These are phyloP conservation scores for Musa itinerans DNA, from an alignment of 176 grass and related monocot genomes.

Conservation along the genomic window DNA sequence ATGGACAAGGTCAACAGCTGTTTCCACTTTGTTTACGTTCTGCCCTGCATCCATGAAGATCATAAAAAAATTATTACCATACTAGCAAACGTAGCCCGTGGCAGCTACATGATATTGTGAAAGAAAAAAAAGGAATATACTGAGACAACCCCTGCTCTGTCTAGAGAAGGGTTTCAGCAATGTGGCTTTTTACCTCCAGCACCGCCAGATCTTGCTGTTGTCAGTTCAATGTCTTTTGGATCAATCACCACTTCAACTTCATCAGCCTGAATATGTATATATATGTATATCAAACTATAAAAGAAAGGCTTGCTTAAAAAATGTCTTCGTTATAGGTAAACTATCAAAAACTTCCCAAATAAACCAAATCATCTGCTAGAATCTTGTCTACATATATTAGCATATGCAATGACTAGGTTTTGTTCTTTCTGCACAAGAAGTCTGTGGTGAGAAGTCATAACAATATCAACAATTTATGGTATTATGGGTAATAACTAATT, in stretches of 20 bases:
- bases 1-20: constrained; percentile 88
- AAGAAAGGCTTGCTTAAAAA: constrained; percentile 1
- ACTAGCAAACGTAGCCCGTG: background rate
- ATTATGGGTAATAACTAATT: background rate
- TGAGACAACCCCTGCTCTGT: background rate
- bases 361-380: background rate
- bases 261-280: constrained; percentile 47
- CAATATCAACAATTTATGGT: background rate
- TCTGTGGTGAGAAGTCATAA: no score
- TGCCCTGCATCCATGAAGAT: constrained; percentile 52
- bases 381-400: background rate
- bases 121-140: background rate
- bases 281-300: background rate
- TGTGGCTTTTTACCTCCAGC: constrained; percentile 60
- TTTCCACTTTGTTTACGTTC: constrained; percentile 99
- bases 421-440: no score
- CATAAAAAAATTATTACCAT: background rate
- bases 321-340: no score
- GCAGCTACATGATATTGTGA: background rate
- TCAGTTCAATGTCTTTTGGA: constrained; percentile 93
- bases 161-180: background rate
- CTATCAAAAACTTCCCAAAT: background rate
- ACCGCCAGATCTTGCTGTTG: constrained; percentile 91
- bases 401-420: no score
- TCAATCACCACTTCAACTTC: constrained; percentile 97